Evolutionary conservation across 495 filamentous ascomycete species (phyloP), one percentile per base, ranked within the genome.

Genomic region (Sabuloglossum arenarium): DNA sequence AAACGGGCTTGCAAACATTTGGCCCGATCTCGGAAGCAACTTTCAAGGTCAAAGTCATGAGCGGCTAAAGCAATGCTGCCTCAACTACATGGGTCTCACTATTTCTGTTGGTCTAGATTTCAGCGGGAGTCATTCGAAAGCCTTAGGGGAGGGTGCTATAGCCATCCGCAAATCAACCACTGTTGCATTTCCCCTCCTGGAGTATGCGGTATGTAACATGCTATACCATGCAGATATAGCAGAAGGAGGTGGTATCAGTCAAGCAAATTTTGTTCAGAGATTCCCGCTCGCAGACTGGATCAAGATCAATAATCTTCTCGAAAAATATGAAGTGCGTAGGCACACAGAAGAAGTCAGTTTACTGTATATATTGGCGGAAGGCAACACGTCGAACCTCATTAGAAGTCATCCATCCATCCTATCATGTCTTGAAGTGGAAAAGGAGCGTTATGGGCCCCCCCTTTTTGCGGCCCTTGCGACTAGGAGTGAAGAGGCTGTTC

Each of bases 361-460:
- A 1, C 61, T 70, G 21, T 77, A 78, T 45, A 66, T 79, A 10
- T 59, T 74, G 25, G 70, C 75, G 37, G 69, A 74, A 28, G 62
- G 63, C 5, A 66, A 68, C 46, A 55, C 64, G n/a, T 34, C 69
- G 0, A 61, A 65, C 27, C 69, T 78, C 27, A 69, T 75, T 58
- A 58, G 30, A 32, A 11, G 30, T 32, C 30, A 32, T 32, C 30
- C 30, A 32, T 32, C 30, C 11, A 32, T 32, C 11, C 30, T 32
- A 11, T 32, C 30, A 11, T 32, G 11, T 32, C 30, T 32, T 32
- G 30, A 32, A 32, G 30, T 32, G 11, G 30, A 32, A 32, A 11
- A 32, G 30, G 30, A 32, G 30, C 30, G 30, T 32, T 32, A 32
- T 11, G 30, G 30, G 30, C 30, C 30, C 4, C 30, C n/a, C n/a